phyloP scores from a whole-genome alignment of 208 protist species.

The Crithidia expoeki region DNA sequence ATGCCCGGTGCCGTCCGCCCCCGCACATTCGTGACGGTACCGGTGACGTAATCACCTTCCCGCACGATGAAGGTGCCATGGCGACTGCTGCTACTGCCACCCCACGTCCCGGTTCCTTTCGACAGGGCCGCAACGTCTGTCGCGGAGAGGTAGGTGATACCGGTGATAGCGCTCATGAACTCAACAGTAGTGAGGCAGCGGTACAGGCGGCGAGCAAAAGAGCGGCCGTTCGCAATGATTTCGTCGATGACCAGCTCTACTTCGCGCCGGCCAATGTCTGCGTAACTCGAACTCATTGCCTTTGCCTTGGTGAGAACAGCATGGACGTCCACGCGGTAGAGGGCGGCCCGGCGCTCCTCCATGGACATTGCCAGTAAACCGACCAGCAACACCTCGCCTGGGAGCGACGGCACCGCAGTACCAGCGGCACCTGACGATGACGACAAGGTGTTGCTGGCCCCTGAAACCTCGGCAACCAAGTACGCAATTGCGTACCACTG shows the following conservation, averaged over 20 bases:
- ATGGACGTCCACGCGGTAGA: slow-evolving; percentile 32
- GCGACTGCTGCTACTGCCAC: slow-evolving; percentile 1
- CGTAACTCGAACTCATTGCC: neutral
- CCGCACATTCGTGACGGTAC: slow-evolving; percentile 59
- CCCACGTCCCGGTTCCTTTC: slow-evolving; percentile 3
- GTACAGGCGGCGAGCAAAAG: slow-evolving; percentile 73
- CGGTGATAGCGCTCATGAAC: slow-evolving; percentile 72
- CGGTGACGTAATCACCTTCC: slow-evolving; percentile 72
- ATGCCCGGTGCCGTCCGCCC: slow-evolving; percentile 51
- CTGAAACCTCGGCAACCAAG: slow-evolving; percentile 25
- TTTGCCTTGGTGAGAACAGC: slow-evolving; percentile 7
- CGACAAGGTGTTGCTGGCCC: neutral
- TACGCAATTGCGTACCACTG: slow-evolving; percentile 45
- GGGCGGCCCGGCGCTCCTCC: slow-evolving; percentile 37
- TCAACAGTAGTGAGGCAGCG: slow-evolving; percentile 66
- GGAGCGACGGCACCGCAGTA: neutral
- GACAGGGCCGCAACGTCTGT: slow-evolving; percentile 25
- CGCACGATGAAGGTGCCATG: slow-evolving; percentile 55
- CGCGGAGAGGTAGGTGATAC: slow-evolving; percentile 58
- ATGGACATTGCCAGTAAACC: slow-evolving; percentile 32
- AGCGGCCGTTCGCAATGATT: slow-evolving; percentile 53
- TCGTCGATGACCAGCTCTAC: slow-evolving; percentile 70
- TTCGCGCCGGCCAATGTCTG: slow-evolving; percentile 56
- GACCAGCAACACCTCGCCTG: slow-evolving; percentile 22
- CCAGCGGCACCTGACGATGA: neutral